Percentiles rank a stretch among this genome's conserved stretches.
Conservation (phyloP, 345 rosid genomes). For the Tarenaya hassleriana region DNA sequence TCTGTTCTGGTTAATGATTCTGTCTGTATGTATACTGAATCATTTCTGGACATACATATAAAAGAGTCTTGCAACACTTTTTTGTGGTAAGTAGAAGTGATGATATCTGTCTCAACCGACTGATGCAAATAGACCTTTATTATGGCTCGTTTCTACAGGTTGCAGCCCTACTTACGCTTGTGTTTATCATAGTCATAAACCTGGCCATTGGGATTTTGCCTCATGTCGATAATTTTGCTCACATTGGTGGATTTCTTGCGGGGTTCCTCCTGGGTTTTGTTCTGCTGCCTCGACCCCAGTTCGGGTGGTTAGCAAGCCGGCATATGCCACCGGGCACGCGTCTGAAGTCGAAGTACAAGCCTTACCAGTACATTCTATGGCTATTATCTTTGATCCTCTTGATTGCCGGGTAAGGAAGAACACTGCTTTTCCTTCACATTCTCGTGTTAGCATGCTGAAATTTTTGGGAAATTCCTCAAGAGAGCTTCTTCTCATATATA, state of each 20-base stretch:
- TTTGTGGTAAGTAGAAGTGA: neutral
- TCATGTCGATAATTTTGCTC: slow-evolving; percentile 85
- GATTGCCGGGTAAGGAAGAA: slow-evolving; percentile 46
- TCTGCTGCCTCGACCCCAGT: slow-evolving; percentile 76
- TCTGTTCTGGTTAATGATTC: too few relatives aligned
- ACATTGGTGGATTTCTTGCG: slow-evolving; percentile 80
- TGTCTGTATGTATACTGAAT: too few relatives aligned
- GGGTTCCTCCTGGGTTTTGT: slow-evolving; percentile 87
- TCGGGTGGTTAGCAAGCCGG: slow-evolving; percentile 52
- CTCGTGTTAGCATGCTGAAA: too few relatives aligned
- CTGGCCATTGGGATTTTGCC: slow-evolving; percentile 81
- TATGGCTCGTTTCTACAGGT: slow-evolving; percentile 31
- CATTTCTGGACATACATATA: too few relatives aligned
- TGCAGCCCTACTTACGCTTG: slow-evolving; percentile 74
- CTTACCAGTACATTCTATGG: slow-evolving; percentile 65
- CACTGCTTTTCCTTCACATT: neutral
- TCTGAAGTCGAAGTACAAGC: slow-evolving; percentile 56
- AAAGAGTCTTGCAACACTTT: neutral
- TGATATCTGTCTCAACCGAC: too few relatives aligned
- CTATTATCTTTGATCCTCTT: slow-evolving; percentile 46
- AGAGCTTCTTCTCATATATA: too few relatives aligned
- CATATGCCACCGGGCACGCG: slow-evolving; percentile 40
- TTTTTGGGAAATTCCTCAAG: too few relatives aligned
- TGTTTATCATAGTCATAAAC: slow-evolving; percentile 61
- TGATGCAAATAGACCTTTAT: neutral